Evolutionary conservation across 129 eudicot species (phyloP).

Genomic region (Smallanthus sonchifolius): DNA sequence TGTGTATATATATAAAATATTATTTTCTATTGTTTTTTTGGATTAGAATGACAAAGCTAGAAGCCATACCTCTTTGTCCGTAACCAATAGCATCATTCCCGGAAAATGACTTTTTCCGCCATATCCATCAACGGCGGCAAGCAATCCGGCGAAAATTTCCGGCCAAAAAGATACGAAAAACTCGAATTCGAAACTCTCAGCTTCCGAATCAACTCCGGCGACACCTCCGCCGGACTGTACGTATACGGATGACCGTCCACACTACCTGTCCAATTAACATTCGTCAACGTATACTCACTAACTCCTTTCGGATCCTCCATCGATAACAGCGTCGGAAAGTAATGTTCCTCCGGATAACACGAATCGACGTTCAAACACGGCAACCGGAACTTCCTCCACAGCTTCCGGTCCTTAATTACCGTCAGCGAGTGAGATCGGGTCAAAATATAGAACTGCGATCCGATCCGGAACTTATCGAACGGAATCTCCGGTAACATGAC

Average conservation of each 20-base stretch:
- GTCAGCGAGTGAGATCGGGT: conserved; percentile 42
- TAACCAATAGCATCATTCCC: conserved; percentile 34
- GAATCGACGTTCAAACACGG: conserved; percentile 57
- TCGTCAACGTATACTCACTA: conserved; percentile 50
- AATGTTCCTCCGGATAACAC: conserved; percentile 88
- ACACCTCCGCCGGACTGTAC: conserved; percentile 48
- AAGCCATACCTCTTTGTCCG: conserved; percentile 20
- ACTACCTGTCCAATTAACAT: conserved; percentile 76
- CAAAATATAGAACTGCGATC: conserved; percentile 63
- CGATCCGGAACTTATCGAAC: conserved; percentile 53
- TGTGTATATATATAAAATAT: too few species aligned
- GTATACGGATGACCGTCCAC: conserved; percentile 66
- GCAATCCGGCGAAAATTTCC: conserved; percentile 75
- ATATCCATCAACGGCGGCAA: conserved; percentile 52
- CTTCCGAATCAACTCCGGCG: conserved; percentile 42
- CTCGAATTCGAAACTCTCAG: conserved; percentile 54
- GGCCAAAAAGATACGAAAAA: conserved; percentile 52
- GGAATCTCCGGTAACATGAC: conserved; percentile 72
- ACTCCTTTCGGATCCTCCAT: conserved; percentile 75
- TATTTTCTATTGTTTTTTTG: not conserved
- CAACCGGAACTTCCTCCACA: conserved; percentile 64
- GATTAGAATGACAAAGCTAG: conserved; percentile 10
- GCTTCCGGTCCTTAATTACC: conserved; percentile 46
- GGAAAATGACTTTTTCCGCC: conserved; percentile 45
- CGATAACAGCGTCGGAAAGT: conserved; percentile 73